phyloP scores from a whole-genome alignment of 805 yeast genomes.

The Kluyveromyces wickerhamii region DNA sequence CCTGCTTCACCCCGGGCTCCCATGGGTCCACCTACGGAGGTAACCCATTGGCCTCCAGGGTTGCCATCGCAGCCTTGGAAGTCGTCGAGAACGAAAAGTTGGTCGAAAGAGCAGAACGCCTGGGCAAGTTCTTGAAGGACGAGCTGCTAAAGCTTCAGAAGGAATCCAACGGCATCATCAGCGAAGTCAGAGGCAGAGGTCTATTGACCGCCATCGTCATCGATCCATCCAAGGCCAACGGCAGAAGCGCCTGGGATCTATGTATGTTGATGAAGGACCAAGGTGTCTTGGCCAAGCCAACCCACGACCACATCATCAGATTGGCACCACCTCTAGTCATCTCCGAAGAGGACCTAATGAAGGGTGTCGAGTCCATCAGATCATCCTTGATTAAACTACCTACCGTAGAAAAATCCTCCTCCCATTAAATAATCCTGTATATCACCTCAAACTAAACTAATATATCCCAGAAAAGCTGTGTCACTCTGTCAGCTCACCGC shows the following conservation, averaged over 20 bases:
- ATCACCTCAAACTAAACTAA: background rate
- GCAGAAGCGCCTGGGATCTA: constrained; percentile 93
- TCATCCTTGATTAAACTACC: constrained; percentile 37
- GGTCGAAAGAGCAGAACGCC: constrained; percentile 63
- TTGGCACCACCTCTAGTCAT: constrained; percentile 94
- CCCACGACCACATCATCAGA: constrained; percentile 92
- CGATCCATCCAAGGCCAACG: constrained; percentile 74
- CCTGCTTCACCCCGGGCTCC: constrained; percentile 84
- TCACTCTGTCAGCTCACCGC: too few relatives aligned
- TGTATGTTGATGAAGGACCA: constrained; percentile 81
- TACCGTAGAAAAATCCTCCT: constrained; percentile 5
- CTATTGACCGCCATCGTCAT: constrained; percentile 85
- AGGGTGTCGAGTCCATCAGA: constrained; percentile 71
- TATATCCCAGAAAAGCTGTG: constrained; percentile 6
- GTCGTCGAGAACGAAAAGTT: constrained; percentile 84
- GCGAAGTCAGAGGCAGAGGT: constrained; percentile 75
- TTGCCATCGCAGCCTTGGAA: constrained; percentile 86
- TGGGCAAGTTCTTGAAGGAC: constrained; percentile 62
- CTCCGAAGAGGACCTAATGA: constrained; percentile 72
- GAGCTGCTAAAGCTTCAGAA: constrained; percentile 47
- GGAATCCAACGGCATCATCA: constrained; percentile 46
- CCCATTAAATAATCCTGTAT: background rate
- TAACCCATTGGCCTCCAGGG: constrained; percentile 88
- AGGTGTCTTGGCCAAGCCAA: constrained; percentile 93
- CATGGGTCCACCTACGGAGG: constrained; percentile 99